Base-by-base conservation (phyloP, 495 filamentous ascomycete genomes). In the Penicillium nucicola region DNA sequence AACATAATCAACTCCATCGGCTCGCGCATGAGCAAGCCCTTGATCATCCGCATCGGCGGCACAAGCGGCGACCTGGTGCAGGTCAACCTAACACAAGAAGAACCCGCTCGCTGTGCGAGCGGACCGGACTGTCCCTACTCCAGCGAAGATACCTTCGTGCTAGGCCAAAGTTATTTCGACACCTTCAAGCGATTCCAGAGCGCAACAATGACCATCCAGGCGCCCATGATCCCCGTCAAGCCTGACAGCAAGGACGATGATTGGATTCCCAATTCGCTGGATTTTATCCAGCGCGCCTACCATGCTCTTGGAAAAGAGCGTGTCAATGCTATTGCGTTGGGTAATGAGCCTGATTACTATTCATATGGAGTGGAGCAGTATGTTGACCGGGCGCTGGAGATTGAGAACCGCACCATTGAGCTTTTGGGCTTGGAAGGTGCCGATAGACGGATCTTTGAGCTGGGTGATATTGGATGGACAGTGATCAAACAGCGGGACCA, bases 271-370 rank as follows among this genome's bases (percentile, higher is more conserved):
- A 48, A 54, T 9, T 37, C 62, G 5, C 36, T 59, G 32, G 34
- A 35, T 2, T 66, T 51, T 31, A 45, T 60, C 3, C 33, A 14
- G 18, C 53, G 34, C 3, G 60, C 60, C 5, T 61, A 46, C 17
- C 12, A 54, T 13, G 44, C 48, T 25, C 13, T 61, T 12, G 57
- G 52, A 4, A 35, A 50, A 15, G 42, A 53, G n/a, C 41, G 57
- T 6, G 19, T 66, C 5, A 58, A 47, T 11, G 62, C 48, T 2
- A 58, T 66, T 51, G 62, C 60, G 0, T 30, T 66, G 4, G 62
- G 62, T 0, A 66, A 66, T 38, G 62, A 66, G 40, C 55, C 62
- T 10, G 31, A 56, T 23, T 49, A 39, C 25, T 60, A 60, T 30
- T 25, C 40, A 11, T 50, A 43, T 19, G 48, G 34, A 1, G 14